Evolutionary conservation across 805 yeast species (phyloP), one percentile per base, ranked within the genome.

Genomic region (Deakozyma indianensis): DNA sequence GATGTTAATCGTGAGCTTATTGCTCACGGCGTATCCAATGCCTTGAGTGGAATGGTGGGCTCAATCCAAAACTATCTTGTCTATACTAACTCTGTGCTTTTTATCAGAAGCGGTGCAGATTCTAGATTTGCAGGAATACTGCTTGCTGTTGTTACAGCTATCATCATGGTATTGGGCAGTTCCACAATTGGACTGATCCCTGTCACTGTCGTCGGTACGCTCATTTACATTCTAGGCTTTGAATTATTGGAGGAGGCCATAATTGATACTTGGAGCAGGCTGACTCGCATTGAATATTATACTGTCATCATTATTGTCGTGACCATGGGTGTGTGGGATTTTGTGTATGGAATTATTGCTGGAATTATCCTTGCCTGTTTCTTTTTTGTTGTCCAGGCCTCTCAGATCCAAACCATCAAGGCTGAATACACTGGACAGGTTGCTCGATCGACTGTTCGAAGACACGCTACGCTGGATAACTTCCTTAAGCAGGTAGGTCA

Each of bases 251-350:
- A 81, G 46, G 98, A 92, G 61, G 84, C 96, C 0, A 56, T 92
- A 4, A 75, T 74, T 53, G 97, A 92, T 60, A 86, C 97, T 0
- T 71, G 74, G 63, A 92, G 90, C 3, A 75, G 80, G 50, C 71
- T 90, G 42, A 71, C 78, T 29, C 68, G 62, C 22, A 81, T 84
- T 53, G 98, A 92, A 61, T 92, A 92, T 59, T 53, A 75, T 25
- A 92, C 98, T 2, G 81, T 92, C 48, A 61, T 83, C 7, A 77
- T 81, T 4, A 92, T 92, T 53, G 94, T 94, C n/a, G 64, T 86
- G 24, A 80, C 88, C 0, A 92, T 92, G 97, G 97, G 97, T 2
- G 79, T 83, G 1, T 81, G 85, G 73, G 98, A 92, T 64, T 92
- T 92, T 60, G 97, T 92, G 7, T 74, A 78, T 52, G 98, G 98